Evolutionary conservation across 164 flowering plant genomes (phyloP).

Genomic region (Aristolochia fimbriata): DNA sequence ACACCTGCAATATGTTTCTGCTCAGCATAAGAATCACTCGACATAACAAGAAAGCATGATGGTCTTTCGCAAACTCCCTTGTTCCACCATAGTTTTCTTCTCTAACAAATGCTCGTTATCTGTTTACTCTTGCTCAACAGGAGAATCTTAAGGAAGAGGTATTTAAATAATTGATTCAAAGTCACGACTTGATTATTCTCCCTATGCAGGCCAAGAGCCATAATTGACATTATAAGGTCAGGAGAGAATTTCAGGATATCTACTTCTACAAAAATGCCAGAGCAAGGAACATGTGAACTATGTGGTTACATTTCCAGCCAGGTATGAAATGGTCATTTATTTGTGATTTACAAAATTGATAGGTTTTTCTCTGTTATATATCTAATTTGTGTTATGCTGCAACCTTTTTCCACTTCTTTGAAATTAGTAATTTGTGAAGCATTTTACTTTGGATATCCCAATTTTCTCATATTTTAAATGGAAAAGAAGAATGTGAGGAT

Average conservation of each 20-base stretch:
- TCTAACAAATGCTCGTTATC: too few species aligned
- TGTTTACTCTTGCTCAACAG: too few species aligned
- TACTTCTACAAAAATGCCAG: slow-evolving; percentile 87
- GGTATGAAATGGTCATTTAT: slow-evolving; percentile 23
- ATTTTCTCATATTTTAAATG: background rate
- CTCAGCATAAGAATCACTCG: too few species aligned
- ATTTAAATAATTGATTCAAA: too few species aligned
- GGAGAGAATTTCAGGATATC: slow-evolving; percentile 93
- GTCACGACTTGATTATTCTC: too few species aligned
- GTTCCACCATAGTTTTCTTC: too few species aligned
- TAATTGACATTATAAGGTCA: slow-evolving; percentile 86
- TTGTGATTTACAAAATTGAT: background rate
- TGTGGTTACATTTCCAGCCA: slow-evolving; percentile 99
- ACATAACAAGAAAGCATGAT: too few species aligned
- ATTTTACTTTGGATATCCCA: background rate
- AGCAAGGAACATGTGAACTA: slow-evolving; percentile 91
- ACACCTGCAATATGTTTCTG: too few species aligned
- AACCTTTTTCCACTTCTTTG: background rate
- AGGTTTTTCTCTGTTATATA: background rate
- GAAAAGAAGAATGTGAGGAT: too few species aligned
- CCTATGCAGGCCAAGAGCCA: slow-evolving; percentile 78
- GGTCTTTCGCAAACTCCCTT: too few species aligned
- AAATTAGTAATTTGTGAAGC: background rate
- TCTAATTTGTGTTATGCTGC: background rate
- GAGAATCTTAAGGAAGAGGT: too few species aligned